These are phyloP conservation scores for Pythium oligandrum DNA, from an alignment of 352 stramenopile species.

Conservation along the genomic window DNA sequence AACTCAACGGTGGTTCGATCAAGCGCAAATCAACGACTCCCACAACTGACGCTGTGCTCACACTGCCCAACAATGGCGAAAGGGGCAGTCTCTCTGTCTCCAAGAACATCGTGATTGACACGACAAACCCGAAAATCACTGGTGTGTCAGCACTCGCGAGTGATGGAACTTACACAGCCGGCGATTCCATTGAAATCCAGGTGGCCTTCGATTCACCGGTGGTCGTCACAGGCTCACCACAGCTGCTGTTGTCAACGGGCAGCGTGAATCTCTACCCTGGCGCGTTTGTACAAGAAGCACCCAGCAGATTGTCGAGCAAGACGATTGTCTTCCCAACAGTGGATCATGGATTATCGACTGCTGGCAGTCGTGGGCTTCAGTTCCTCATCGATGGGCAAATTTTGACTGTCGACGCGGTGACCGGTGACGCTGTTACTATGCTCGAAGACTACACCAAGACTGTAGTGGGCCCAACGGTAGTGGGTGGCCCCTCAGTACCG, in stretches of 20 bases:
- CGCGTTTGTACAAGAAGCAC: conserved; percentile 36
- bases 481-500: conserved; percentile 20
- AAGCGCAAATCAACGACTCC: conserved; percentile 45
- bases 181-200: conserved; percentile 49
- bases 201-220: conserved; percentile 57
- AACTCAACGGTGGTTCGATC: conserved; percentile 55
- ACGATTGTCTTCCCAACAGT: conserved; percentile 49
- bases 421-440: conserved; percentile 42
- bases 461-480: conserved; percentile 27
- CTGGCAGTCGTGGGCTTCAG: conserved; percentile 34
- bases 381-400: conserved; percentile 48
- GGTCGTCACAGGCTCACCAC: conserved; percentile 42
- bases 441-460: conserved; percentile 44
- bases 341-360: conserved; percentile 41
- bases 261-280: conserved; percentile 55
- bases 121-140: conserved; percentile 38
- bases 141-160: conserved; percentile 26
- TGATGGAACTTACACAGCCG: conserved; percentile 53
- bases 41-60: conserved; percentile 42
- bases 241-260: conserved; percentile 41
- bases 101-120: conserved; percentile 76
- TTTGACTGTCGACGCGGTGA: conserved; percentile 43
- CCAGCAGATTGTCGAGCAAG: conserved; percentile 14
- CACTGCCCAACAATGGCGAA: conserved; percentile 46
- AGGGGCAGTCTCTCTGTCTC: conserved; percentile 57